phyloP scores from a whole-genome alignment of 2,329 filamentous ascomycete species.

The Albophoma yamanashiensis region DNA sequence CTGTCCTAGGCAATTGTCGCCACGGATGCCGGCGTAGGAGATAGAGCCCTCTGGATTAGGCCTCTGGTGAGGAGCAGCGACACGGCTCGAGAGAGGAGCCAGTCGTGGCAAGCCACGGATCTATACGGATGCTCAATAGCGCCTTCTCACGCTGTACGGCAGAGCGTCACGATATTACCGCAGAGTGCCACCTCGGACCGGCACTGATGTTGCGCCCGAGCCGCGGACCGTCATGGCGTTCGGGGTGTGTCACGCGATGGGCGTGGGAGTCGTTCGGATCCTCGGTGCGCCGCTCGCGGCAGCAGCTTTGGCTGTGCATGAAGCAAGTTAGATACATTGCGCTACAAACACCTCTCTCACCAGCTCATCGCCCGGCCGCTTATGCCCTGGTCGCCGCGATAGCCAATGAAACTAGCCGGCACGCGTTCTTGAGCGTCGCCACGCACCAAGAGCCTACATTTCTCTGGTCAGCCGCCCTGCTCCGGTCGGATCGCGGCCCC shows the following conservation, averaged over 20 bases:
- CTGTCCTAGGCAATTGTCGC: neutral
- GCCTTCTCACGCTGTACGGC: neutral
- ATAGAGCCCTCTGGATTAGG: neutral
- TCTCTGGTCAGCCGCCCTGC: neutral
- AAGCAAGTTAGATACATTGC: neutral
- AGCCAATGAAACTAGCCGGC: neutral
- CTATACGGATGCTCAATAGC: neutral
- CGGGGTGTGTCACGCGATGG: neutral
- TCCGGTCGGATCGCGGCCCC: neutral
- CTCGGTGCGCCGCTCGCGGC: neutral
- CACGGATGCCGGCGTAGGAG: neutral
- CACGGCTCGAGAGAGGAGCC: conserved; percentile 1
- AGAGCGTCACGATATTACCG: neutral
- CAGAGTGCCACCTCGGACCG: neutral
- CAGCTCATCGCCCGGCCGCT: neutral
- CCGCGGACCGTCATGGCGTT: neutral
- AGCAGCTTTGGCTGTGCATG: neutral
- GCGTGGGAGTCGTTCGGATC: neutral
- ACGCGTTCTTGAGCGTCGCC: neutral
- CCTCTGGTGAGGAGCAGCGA: neutral
- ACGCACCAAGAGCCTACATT: neutral
- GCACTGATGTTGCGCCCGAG: neutral
- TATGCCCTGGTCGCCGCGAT: neutral
- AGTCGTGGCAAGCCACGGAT: conserved; percentile 2
- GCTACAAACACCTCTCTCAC: neutral